phyloP scores from a whole-genome alignment of 371 early-diverging fungal genomes.

The Zopfochytrium polystomum region DNA sequence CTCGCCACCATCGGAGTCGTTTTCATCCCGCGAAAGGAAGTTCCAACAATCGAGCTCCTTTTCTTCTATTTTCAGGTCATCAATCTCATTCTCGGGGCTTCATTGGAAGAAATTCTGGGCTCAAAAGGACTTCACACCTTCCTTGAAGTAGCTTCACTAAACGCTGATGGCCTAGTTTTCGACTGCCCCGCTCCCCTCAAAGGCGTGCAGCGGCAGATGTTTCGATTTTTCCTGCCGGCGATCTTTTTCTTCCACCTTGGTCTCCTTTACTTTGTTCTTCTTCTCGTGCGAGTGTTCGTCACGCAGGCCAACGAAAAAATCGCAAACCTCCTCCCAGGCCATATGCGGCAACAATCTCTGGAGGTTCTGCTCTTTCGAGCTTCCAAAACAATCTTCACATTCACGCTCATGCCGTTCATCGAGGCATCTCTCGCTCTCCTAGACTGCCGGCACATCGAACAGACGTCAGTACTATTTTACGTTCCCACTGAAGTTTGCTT shows the following conservation, averaged over 20 bases:
- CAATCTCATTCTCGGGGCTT: conserved; percentile 20
- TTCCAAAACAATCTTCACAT: conserved; percentile 10
- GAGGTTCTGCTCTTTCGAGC: conserved; percentile 19
- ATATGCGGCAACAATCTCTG: conserved; percentile 10
- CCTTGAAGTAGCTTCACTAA: conserved; percentile 20
- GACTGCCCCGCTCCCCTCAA: conserved; percentile 24
- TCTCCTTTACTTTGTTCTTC: conserved; percentile 2
- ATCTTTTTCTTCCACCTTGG: conserved; percentile 13
- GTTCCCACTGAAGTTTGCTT: not conserved
- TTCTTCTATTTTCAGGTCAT: conserved; percentile 33
- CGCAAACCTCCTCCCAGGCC: conserved; percentile 5
- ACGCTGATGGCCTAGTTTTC: conserved; percentile 24
- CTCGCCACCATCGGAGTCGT: conserved; percentile 11
- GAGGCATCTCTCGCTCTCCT: conserved; percentile 19
- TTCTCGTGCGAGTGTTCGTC: not conserved
- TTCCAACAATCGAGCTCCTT: conserved; percentile 22
- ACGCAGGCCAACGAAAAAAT: not conserved
- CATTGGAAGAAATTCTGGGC: conserved; percentile 9
- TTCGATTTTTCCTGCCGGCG: conserved; percentile 22
- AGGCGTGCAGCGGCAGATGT: conserved; percentile 17
- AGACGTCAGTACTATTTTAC: conserved; percentile 1
- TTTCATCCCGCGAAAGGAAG: conserved; percentile 18
- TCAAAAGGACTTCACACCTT: conserved; percentile 14
- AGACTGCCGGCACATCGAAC: conserved; percentile 16
- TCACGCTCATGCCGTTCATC: conserved; percentile 28